phyloP scores from a whole-genome alignment of 495 filamentous ascomycete species.

The Entonaema liquescens region DNA sequence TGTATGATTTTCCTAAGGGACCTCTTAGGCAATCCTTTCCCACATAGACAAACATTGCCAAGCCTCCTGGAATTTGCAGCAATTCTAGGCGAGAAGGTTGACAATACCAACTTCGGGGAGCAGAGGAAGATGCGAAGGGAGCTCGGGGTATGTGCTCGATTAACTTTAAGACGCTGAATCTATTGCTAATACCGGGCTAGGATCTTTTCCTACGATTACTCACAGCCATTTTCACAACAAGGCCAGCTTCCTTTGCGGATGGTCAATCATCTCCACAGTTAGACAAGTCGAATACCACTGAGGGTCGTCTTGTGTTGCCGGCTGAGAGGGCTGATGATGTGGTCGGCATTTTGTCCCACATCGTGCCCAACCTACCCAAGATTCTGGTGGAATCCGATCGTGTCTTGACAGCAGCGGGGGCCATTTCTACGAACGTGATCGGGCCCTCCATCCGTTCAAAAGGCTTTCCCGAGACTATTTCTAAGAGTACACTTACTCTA shows the following conservation, averaged over 20 bases:
- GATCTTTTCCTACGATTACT: slow-evolving; percentile 89
- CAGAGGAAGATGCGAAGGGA: slow-evolving; percentile 94
- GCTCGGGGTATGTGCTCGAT: slow-evolving; percentile 71
- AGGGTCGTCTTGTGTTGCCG: slow-evolving; percentile 15
- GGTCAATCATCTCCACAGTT: slow-evolving; percentile 43
- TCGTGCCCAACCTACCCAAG: slow-evolving; percentile 84
- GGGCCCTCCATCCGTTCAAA: slow-evolving; percentile 85
- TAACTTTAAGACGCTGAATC: not conserved
- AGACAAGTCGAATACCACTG: slow-evolving; percentile 46
- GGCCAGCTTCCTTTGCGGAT: slow-evolving; percentile 71
- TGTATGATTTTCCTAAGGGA: slow-evolving; percentile 92
- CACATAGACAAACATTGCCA: slow-evolving; percentile 89
- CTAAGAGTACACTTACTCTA: slow-evolving; percentile 72
- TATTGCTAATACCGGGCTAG: slow-evolving; percentile 58
- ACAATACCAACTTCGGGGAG: slow-evolving; percentile 98
- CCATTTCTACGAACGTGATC: slow-evolving; percentile 84
- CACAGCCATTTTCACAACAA: slow-evolving; percentile 89
- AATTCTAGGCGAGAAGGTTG: slow-evolving; percentile 89
- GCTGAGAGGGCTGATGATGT: slow-evolving; percentile 73
- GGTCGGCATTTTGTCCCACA: slow-evolving; percentile 76
- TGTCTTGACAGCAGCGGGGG: slow-evolving; percentile 75
- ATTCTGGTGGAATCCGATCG: slow-evolving; percentile 88
- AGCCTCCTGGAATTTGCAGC: slow-evolving; percentile 87
- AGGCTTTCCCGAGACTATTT: slow-evolving; percentile 86
- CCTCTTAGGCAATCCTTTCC: slow-evolving; percentile 91